phyloP scores from a whole-genome alignment of 2,329 filamentous ascomycete species.

The Talaromyces sp. region DNA sequence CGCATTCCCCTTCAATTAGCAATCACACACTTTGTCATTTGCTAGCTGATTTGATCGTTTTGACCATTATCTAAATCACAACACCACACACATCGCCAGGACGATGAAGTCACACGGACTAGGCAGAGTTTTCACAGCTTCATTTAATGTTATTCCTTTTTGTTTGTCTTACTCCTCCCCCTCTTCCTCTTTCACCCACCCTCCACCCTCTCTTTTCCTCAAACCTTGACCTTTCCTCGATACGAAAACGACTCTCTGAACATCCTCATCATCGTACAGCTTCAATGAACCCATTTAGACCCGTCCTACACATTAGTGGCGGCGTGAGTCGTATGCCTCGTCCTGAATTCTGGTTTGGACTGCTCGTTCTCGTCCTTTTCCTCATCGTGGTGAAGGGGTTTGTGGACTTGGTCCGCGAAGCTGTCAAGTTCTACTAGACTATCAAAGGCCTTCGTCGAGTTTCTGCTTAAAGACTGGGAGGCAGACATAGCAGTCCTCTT shows the following conservation, averaged over 20 bases:
- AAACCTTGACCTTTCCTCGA: neutral
- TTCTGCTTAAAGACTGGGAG: neutral
- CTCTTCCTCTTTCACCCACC: neutral
- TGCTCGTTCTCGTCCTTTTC: conserved; percentile 1
- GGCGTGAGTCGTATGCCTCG: neutral
- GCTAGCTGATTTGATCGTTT: neutral
- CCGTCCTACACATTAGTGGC: neutral
- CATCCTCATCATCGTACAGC: neutral
- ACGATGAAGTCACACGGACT: conserved; percentile 5
- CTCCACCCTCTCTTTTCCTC: neutral
- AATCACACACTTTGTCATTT: neutral
- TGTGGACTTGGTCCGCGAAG: neutral
- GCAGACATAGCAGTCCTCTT: neutral
- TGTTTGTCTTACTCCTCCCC: neutral
- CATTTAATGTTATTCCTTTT: neutral
- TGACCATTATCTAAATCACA: neutral
- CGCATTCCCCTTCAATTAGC: neutral
- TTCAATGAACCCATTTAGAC: neutral
- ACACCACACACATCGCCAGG: conserved; percentile 1
- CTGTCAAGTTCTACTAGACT: neutral
- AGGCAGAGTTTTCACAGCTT: neutral
- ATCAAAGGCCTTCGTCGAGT: neutral
- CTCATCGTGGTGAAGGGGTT: neutral
- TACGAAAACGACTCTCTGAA: neutral
- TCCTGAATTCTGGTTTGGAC: conserved; percentile 3